These are phyloP conservation scores for Diophrys sp. DNA, from an alignment of 73 alveolate species.

Conservation along the genomic window DNA sequence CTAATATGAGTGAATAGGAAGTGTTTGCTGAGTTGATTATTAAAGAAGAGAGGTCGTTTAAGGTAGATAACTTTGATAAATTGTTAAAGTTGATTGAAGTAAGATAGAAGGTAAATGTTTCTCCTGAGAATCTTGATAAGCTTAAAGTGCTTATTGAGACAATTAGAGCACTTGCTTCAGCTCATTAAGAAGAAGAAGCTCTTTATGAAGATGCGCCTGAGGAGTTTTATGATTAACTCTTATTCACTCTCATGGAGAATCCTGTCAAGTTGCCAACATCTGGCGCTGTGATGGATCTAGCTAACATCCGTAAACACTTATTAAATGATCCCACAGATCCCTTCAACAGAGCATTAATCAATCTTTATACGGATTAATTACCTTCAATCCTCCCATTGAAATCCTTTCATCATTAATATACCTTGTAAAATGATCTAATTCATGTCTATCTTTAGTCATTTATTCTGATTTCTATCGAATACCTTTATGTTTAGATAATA, in stretches of 20 bases:
- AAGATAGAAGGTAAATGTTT: slow-evolving; percentile 62
- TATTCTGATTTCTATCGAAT: too few species aligned
- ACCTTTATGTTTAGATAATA: too few species aligned
- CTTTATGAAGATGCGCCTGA: slow-evolving; percentile 84
- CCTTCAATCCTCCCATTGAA: too few species aligned
- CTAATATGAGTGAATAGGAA: slow-evolving; percentile 65
- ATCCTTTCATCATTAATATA: too few species aligned
- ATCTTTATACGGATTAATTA: too few species aligned
- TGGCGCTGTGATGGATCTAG: slow-evolving; percentile 60
- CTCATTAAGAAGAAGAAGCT: slow-evolving; percentile 46
- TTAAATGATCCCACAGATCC: slow-evolving; percentile 83
- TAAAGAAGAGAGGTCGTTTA: slow-evolving; percentile 62
- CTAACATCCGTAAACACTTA: slow-evolving; percentile 68
- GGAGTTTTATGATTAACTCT: slow-evolving; percentile 73
- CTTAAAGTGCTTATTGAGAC: slow-evolving; percentile 55
- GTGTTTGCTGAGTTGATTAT: slow-evolving; percentile 60
- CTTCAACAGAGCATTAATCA: slow-evolving; percentile 74
- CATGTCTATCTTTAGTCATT: too few species aligned
- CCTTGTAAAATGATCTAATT: too few species aligned
- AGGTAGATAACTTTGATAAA: slow-evolving; percentile 63
- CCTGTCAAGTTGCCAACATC: slow-evolving; percentile 87
- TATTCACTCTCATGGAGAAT: slow-evolving; percentile 69
- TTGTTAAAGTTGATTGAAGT: slow-evolving; percentile 55
- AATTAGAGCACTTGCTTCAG: slow-evolving; percentile 47
- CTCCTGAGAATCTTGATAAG: slow-evolving; percentile 44